Conservation (phyloP, 306 rosid species). For the Potentilla sterilis region DNA sequence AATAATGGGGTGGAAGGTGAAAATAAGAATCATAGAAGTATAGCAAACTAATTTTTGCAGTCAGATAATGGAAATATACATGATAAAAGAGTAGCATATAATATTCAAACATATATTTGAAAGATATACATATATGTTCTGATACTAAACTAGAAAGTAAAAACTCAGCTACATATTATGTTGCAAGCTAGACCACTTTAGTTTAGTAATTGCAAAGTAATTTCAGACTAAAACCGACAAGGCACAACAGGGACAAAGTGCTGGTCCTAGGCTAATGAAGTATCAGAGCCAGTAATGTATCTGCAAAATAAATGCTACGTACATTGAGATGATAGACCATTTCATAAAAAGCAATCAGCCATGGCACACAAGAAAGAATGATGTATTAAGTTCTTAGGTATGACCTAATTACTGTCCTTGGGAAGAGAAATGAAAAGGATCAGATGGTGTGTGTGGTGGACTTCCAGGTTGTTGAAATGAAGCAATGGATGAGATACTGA, state of each 20-base stretch:
- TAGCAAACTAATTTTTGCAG: not conserved
- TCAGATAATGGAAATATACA: not conserved
- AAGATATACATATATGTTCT: not conserved
- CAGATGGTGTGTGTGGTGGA: not conserved
- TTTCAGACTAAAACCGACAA: not conserved
- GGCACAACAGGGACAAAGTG: not conserved
- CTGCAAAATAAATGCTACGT: not conserved
- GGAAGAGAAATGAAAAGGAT: constrained; percentile 6
- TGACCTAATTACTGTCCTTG: not conserved
- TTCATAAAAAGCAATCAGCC: constrained; percentile 5
- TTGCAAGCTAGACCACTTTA: not conserved
- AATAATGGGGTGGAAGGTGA: constrained; percentile 3
- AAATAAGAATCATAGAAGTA: not conserved
- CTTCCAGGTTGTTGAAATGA: not conserved
- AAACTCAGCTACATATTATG: not conserved
- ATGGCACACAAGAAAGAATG: not conserved
- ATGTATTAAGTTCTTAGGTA: not conserved
- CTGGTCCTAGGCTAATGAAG: not conserved
- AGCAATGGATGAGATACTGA: not conserved
- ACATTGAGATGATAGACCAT: not conserved
- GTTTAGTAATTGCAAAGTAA: not conserved
- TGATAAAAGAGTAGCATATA: not conserved
- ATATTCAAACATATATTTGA: not conserved
- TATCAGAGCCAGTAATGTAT: not conserved
- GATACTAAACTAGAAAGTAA: not conserved